Conservation (phyloP, 768 basidiomycete species). For the Lentinula lateritia region DNA sequence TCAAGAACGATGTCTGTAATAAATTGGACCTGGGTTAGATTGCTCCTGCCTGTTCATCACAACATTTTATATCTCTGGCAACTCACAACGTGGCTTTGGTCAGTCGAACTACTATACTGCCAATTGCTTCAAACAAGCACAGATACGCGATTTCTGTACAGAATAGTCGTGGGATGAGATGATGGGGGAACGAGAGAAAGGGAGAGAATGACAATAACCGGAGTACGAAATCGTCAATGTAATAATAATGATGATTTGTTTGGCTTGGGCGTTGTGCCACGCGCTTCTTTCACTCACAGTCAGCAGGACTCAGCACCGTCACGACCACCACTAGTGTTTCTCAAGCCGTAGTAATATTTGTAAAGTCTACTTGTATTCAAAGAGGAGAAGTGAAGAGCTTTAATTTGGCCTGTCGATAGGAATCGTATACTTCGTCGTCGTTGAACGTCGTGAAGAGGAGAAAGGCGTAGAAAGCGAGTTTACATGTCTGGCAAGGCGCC, state of each 20-base stretch:
- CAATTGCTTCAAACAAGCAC: too few species aligned
- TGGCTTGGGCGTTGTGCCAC: neutral
- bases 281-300: neutral
- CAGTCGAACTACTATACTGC: too few species aligned
- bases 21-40: neutral
- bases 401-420: neutral
- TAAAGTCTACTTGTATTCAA: neutral
- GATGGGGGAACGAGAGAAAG: conserved; percentile 3
- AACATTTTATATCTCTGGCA: neutral
- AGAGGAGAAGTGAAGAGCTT: neutral
- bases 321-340: neutral
- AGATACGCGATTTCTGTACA: too few species aligned
- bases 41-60: neutral
- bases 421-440: neutral
- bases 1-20: too few species aligned
- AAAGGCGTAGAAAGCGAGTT: neutral
- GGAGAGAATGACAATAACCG: neutral
- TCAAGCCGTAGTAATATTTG: neutral
- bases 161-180: neutral
- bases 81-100: too few species aligned
- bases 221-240: neutral
- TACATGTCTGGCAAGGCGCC: conserved; percentile 7
- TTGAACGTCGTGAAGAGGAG: neutral
- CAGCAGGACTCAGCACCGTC: neutral
- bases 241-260: neutral